Conservation (phyloP, 192 early-diverging fungal species). For the Coemansia sp. region DNA sequence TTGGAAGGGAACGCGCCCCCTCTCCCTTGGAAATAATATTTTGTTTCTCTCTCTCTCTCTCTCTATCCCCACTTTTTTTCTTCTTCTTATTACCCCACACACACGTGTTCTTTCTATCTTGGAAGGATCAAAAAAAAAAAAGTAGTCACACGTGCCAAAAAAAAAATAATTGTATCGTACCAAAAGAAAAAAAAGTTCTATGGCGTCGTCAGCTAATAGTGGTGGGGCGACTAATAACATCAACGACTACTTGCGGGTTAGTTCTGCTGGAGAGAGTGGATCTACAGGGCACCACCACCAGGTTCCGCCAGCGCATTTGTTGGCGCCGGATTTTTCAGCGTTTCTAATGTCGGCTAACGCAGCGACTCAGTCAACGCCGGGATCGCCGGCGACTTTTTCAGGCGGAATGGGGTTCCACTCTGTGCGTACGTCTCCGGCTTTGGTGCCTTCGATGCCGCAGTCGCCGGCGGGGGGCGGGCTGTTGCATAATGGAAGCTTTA, state of each 20-base stretch:
- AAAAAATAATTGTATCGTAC: neutral
- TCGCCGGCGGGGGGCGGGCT: slow-evolving; percentile 20
- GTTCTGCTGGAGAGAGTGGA: neutral
- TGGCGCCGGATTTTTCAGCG: slow-evolving; percentile 26
- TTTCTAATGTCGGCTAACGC: slow-evolving; percentile 21
- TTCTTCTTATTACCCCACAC: neutral
- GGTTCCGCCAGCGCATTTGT: neutral
- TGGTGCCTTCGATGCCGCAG: slow-evolving; percentile 33
- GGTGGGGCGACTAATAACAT: neutral
- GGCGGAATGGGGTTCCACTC: slow-evolving; percentile 43
- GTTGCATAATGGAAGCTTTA: slow-evolving; percentile 16
- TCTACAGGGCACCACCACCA: neutral
- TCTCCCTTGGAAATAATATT: slow-evolving; percentile 2
- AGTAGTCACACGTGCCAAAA: neutral
- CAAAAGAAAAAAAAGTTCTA: neutral
- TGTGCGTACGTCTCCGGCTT: slow-evolving; percentile 36
- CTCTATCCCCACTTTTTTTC: neutral
- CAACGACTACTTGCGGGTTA: slow-evolving; percentile 8
- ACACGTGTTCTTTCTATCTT: neutral
- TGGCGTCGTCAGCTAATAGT: slow-evolving; percentile 3
- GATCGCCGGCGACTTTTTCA: slow-evolving; percentile 32
- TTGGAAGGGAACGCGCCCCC: neutral
- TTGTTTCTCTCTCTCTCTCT: neutral
- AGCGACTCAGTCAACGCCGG: slow-evolving; percentile 37
- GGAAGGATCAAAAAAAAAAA: neutral